Evolutionary conservation across 73 alveolate genomes (phyloP).

Genomic region (Durusdinium trenchii): DNA sequence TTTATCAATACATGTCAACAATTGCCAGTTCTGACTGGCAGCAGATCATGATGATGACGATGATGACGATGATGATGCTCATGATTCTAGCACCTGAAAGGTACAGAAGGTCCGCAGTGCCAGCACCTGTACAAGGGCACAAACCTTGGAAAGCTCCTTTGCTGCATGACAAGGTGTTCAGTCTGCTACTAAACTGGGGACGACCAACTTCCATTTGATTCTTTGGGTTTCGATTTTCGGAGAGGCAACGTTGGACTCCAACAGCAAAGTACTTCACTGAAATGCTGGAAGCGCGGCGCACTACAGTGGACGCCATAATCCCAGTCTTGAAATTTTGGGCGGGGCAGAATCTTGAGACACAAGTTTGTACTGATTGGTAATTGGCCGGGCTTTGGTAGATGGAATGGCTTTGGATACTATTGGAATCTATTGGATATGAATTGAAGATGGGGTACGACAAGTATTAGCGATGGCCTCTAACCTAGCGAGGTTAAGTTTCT

Average conservation of each 20-base stretch:
- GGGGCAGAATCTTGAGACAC: not conserved
- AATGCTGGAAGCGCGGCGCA: slow-evolving; percentile 60
- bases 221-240: not conserved
- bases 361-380: not conserved
- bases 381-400: not conserved
- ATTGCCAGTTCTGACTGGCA: too few relatives aligned
- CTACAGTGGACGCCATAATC: slow-evolving; percentile 31
- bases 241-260: slow-evolving; percentile 60
- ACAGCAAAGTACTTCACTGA: slow-evolving; percentile 80
- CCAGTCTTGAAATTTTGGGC: not conserved
- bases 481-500: not conserved
- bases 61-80: too few relatives aligned
- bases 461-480: not conserved
- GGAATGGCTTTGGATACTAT: too few relatives aligned
- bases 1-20: too few relatives aligned
- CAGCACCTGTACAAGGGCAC: slow-evolving; percentile 80
- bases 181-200: not conserved
- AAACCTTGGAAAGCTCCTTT: slow-evolving; percentile 33
- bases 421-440: not conserved
- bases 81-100: too few relatives aligned
- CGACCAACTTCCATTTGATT: not conserved
- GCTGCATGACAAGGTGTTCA: too few relatives aligned
- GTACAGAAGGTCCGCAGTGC: slow-evolving; percentile 77
- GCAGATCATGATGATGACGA: too few relatives aligned
- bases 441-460: not conserved